A percentile compares a stretch with the other conserved stretches of the same genome.
phyloP scores from a whole-genome alignment of 2,329 filamentous ascomycete genomes.

The Penicillium expansum region DNA sequence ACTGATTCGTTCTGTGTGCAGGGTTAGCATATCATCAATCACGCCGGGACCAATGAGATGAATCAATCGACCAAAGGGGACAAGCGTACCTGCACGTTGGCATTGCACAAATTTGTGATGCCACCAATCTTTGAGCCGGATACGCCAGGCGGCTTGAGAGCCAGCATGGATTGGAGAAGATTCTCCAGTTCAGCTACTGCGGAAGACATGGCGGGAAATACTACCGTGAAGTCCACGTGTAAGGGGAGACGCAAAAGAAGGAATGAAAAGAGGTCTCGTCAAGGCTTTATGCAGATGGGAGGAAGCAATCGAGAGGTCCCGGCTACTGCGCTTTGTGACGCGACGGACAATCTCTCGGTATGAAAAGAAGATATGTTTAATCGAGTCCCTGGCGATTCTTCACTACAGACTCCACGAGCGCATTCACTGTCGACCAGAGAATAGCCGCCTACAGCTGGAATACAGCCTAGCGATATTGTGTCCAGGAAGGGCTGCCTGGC shows the following conservation, averaged over 20 bases:
- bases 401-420: constrained; percentile 40
- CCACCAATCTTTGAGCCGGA: constrained; percentile 87
- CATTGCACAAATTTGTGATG: constrained; percentile 82
- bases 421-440: constrained; percentile 32
- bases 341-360: background rate
- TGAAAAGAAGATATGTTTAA: constrained; percentile 25
- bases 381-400: constrained; percentile 29
- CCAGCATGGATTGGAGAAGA: constrained; percentile 86
- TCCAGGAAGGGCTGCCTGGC: constrained; percentile 29
- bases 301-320: constrained; percentile 10
- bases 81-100: constrained; percentile 76
- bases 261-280: background rate
- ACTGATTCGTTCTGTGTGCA: constrained; percentile 77
- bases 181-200: constrained; percentile 88
- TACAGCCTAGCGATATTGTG: constrained; percentile 38
- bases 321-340: constrained; percentile 9
- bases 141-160: constrained; percentile 87
- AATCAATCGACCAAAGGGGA: constrained; percentile 3
- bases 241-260: background rate
- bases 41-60: background rate
- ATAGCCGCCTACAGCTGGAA: constrained; percentile 40
- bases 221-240: constrained; percentile 19
- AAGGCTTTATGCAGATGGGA: constrained; percentile 5
- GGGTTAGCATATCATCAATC: constrained; percentile 25
- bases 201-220: constrained; percentile 61